phyloP scores from a whole-genome alignment of 2,329 filamentous ascomycete genomes.

The Helotiales sp. region DNA sequence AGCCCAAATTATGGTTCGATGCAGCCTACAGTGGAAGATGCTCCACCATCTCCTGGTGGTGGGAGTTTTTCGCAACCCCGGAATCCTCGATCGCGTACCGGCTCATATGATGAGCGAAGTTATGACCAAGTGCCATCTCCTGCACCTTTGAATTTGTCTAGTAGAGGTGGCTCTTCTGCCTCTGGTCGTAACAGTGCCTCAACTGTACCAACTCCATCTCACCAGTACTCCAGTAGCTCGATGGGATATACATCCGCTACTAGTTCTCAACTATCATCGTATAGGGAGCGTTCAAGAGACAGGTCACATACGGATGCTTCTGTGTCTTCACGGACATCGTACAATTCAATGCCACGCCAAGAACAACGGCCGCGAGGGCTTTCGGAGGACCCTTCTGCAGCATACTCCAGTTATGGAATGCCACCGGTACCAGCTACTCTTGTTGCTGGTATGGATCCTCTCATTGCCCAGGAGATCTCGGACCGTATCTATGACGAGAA shows the following conservation, averaged over 20 bases:
- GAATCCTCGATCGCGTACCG: slow-evolving; percentile 22
- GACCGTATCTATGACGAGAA: slow-evolving; percentile 59
- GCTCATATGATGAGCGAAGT: slow-evolving; percentile 23
- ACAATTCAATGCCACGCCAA: slow-evolving; percentile 24
- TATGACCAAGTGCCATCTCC: slow-evolving; percentile 34
- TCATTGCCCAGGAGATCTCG: slow-evolving; percentile 55
- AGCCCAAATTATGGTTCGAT: slow-evolving; percentile 42
- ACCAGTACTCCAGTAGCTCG: slow-evolving; percentile 30
- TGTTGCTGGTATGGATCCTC: slow-evolving; percentile 60
- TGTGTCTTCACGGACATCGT: slow-evolving; percentile 29
- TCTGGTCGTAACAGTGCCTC: slow-evolving; percentile 28
- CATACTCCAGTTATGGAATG: slow-evolving; percentile 38
- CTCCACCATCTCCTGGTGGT: slow-evolving; percentile 31
- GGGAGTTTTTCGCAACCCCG: slow-evolving; percentile 18
- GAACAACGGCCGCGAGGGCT: slow-evolving; percentile 25
- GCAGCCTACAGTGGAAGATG: slow-evolving; percentile 49
- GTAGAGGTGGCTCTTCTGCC: slow-evolving; percentile 24
- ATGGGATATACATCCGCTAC: slow-evolving; percentile 25
- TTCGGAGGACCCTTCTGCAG: slow-evolving; percentile 22
- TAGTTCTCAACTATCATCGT: slow-evolving; percentile 25
- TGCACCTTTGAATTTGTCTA: slow-evolving; percentile 33
- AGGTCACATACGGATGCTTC: slow-evolving; percentile 24
- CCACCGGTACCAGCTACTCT: slow-evolving; percentile 56
- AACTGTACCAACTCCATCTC: slow-evolving; percentile 18
- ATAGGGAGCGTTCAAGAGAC: slow-evolving; percentile 28